These are phyloP conservation scores for Chlorella sp. DNA, from an alignment of 139 green algal species.

Conservation along the genomic window DNA sequence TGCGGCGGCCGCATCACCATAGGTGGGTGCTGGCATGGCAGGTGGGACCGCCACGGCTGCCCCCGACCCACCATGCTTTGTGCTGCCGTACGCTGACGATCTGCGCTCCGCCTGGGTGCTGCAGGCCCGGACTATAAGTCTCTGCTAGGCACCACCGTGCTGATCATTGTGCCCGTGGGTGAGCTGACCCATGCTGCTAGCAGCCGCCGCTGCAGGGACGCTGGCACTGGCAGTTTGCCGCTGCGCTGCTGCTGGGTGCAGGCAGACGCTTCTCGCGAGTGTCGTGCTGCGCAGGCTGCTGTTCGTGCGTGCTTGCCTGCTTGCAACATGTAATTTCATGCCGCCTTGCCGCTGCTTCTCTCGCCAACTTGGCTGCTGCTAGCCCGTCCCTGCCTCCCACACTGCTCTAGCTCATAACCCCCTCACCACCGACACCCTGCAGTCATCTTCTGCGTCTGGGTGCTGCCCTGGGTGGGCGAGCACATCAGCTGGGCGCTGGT, in stretches of 20 bases:
- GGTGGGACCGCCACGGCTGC: not conserved
- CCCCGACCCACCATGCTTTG: not conserved
- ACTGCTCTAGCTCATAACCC: too few relatives aligned
- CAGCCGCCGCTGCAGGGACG: too few relatives aligned
- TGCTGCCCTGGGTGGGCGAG: conserved; percentile 66
- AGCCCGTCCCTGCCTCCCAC: not conserved
- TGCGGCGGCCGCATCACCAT: conserved; percentile 49
- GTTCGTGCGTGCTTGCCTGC: too few relatives aligned
- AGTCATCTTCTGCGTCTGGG: conserved; percentile 75
- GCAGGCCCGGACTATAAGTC: conserved; percentile 84
- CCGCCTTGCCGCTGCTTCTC: not conserved
- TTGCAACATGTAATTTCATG: not conserved
- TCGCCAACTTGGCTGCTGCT: not conserved
- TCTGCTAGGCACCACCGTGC: conserved; percentile 57
- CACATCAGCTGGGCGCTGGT: conserved; percentile 48
- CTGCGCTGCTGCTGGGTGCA: not conserved
- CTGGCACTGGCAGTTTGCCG: not conserved
- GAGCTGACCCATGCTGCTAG: not conserved
- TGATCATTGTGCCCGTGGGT: conserved; percentile 75
- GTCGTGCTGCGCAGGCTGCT: not conserved
- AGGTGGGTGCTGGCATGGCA: conserved; percentile 31
- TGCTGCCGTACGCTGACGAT: not conserved
- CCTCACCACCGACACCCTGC: not conserved
- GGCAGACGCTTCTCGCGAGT: not conserved
- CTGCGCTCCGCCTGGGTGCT: not conserved